Conservation (phyloP, 2,329 filamentous ascomycete genomes). For the Conoideocrella luteorostrata region DNA sequence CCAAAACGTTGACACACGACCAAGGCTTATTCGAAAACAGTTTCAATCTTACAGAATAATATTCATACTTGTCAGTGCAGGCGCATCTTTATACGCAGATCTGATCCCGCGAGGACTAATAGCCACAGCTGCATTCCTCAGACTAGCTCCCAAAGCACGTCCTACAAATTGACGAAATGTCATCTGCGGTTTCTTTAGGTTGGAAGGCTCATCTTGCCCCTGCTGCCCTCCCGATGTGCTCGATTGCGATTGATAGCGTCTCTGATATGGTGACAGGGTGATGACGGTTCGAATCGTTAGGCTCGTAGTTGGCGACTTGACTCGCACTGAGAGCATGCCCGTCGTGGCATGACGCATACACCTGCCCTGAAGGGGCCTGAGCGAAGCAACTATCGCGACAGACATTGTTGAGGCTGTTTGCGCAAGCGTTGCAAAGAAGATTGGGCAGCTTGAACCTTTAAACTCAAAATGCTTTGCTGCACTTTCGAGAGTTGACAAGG, state of each 20-base stretch:
- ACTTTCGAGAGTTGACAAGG: neutral
- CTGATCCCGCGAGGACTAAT: conserved; percentile 29
- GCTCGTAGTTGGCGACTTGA: conserved; percentile 21
- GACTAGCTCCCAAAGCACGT: conserved; percentile 24
- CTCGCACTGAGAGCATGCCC: conserved; percentile 26
- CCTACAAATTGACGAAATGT: conserved; percentile 24
- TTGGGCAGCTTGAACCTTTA: neutral
- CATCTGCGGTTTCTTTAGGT: conserved; percentile 20
- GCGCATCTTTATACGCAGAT: conserved; percentile 27
- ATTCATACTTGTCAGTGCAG: conserved; percentile 22
- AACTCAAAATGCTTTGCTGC: no score
- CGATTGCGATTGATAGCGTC: conserved; percentile 24
- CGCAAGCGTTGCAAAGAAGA: neutral
- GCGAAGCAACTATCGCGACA: conserved; percentile 25
- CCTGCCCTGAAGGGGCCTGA: conserved; percentile 24
- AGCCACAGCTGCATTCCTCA: conserved; percentile 27
- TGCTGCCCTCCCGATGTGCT: conserved; percentile 12
- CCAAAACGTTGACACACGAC: no score
- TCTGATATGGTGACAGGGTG: conserved; percentile 20
- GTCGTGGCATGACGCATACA: conserved; percentile 22
- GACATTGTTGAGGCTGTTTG: conserved; percentile 21
- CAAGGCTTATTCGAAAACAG: no score
- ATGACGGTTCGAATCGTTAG: conserved; percentile 24
- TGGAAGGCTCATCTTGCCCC: conserved; percentile 9
- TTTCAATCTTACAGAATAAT: conserved; percentile 22